Base-by-base conservation (phyloP, 805 yeast genomes). In the Pichia membranifaciens region DNA sequence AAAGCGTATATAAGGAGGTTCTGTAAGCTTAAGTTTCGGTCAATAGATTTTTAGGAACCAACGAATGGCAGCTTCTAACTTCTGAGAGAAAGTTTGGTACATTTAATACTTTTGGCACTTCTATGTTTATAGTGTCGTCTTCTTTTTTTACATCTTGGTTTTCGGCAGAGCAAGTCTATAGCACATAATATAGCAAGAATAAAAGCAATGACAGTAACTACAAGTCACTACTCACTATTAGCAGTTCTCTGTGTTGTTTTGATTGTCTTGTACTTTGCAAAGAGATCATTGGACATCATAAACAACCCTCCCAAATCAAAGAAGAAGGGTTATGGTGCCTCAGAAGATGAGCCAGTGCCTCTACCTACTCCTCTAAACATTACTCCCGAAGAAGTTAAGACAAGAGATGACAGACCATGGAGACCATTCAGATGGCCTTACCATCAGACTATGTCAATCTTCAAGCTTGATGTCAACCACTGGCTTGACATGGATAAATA, bases 401-500 rank as follows among this genome's bases (percentile, higher is more conserved):
- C 72, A 21, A 80, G 81, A 57, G 87, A 83, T 55, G 89, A 81
- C 56, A 70, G 89, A 59, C 88, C 89, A 12, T 83, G 89, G 89
- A 71, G 89, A 65, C 88, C 88, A 8, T 83, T 83, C 66, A 69
- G 89, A 57, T 81, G 85, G 82, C 89, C 89, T 25, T 83, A 83
- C 58, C 87, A 82, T 62, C 89, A 83, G 63, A 83, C 88, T 2
- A 83, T 83, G 89, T 75, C 84, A 15, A 81, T 83, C 42, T 82
- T 74, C 68, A 80, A 78, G 59, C 70, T 83, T n/a, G 86, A 82
- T 58, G 69, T 81, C 33, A 82, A 82, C 61, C 84, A 83, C 64
- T 83, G 89, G 89, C 65, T 83, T 53, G 88, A 83, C 57, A 83
- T 83, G 88, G 89, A 83, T 61, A 82, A 81, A 61, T 83, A 80